Conservation (phyloP, 2,329 filamentous ascomycete species). For the Corniculantispora saksenae region DNA sequence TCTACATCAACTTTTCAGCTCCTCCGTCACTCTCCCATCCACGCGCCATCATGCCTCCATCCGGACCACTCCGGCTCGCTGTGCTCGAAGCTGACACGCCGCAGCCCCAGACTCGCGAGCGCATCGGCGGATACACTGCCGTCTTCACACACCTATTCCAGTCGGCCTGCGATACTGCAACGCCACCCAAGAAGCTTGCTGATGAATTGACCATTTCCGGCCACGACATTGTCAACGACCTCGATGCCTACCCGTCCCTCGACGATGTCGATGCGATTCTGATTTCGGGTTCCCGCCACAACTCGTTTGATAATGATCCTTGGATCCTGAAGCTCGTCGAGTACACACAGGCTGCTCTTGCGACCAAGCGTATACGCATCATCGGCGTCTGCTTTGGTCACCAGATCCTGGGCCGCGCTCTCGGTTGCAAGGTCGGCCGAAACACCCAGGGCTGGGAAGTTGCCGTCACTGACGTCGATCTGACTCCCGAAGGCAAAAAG, state of each 20-base stretch:
- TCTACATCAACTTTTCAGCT: not conserved
- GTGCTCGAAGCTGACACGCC: conserved; percentile 88
- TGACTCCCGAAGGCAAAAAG: conserved; percentile 70
- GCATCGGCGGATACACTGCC: conserved; percentile 72
- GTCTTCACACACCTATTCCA: conserved; percentile 65
- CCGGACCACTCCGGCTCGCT: conserved; percentile 68
- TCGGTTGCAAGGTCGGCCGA: conserved; percentile 66
- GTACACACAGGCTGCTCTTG: conserved; percentile 62
- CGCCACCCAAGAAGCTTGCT: conserved; percentile 31
- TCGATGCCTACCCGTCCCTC: conserved; percentile 68
- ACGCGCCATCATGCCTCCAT: conserved; percentile 13
- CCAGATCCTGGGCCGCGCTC: conserved; percentile 76
- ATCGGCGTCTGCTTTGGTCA: conserved; percentile 87
- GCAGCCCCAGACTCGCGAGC: conserved; percentile 60
- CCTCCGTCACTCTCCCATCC: conserved; percentile 26
- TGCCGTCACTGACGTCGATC: conserved; percentile 67
- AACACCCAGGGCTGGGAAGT: conserved; percentile 77
- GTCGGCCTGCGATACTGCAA: conserved; percentile 51
- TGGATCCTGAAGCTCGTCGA: conserved; percentile 78
- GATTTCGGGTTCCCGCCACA: conserved; percentile 74
- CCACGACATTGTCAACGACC: conserved; percentile 66
- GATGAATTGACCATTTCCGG: conserved; percentile 39
- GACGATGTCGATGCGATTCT: conserved; percentile 79
- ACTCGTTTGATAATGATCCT: conserved; percentile 70
- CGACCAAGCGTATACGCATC: conserved; percentile 64